Evolutionary conservation across 257 asterid species (phyloP).

Genomic region (Nicotiana attenuata): DNA sequence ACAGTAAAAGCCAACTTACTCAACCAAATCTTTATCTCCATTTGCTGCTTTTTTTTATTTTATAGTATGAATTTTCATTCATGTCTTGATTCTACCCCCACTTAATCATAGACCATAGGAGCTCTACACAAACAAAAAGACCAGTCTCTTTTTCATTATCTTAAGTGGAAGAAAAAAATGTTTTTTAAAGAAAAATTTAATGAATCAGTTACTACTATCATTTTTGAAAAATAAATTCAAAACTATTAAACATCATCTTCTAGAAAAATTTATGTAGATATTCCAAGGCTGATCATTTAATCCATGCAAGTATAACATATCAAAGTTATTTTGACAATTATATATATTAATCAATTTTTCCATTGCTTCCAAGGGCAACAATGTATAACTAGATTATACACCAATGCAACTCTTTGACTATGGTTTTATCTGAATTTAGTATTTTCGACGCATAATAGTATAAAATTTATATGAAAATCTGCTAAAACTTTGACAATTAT

Average conservation of each 20-base stretch:
- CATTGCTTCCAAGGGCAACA: no score
- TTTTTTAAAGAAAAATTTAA: neutral
- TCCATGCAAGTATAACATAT: neutral
- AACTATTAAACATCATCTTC: neutral
- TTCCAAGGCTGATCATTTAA: neutral
- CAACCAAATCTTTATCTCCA: conserved; percentile 13
- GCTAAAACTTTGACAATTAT: no score
- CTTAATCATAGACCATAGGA: neutral
- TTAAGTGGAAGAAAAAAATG: neutral
- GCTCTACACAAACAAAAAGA: neutral
- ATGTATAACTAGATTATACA: no score
- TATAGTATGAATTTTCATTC: neutral
- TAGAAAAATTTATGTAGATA: neutral
- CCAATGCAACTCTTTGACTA: no score
- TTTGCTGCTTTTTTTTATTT: neutral
- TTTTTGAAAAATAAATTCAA: neutral
- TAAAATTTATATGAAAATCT: no score
- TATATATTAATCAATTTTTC: neutral
- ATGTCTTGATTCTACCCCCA: neutral
- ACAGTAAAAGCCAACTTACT: conserved; percentile 25
- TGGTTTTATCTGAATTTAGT: no score
- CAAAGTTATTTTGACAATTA: neutral
- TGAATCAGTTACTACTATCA: neutral
- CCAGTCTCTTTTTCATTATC: conserved; percentile 10
- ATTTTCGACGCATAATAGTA: no score